Percentiles rank a stretch among this genome's conserved stretches.
phyloP scores from a whole-genome alignment of 1,284 basidiomycete genomes.

The Apiotrichum akiyoshidainum region DNA sequence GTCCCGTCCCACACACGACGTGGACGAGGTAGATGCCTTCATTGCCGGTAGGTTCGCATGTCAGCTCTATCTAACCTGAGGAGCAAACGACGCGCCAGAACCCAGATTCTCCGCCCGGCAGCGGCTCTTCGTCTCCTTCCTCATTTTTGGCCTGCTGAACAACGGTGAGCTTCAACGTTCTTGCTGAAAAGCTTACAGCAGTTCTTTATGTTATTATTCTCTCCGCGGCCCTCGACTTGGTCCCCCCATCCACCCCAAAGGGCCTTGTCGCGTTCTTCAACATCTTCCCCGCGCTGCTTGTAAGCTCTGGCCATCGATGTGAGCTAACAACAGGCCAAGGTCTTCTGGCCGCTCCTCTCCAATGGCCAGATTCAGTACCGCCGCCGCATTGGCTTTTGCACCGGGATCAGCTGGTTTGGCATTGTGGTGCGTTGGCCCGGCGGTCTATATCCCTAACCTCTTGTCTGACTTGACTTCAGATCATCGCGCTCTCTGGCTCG shows the following conservation, averaged over 20 bases:
- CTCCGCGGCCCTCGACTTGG: constrained; percentile 89
- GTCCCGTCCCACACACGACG: background rate
- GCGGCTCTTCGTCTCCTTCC: constrained; percentile 42
- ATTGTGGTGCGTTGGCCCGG: constrained; percentile 62
- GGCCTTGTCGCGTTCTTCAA: constrained; percentile 93
- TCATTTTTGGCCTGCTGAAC: constrained; percentile 49
- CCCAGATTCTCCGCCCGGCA: constrained; percentile 4
- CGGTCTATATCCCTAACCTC: background rate
- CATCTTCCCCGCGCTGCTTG: constrained; percentile 69
- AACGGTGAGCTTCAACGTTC: constrained; percentile 32
- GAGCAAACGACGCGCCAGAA: background rate
- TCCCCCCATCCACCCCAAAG: constrained; percentile 77
- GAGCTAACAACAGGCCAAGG: constrained; percentile 60
- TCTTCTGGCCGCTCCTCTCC: constrained; percentile 87
- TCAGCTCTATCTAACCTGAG: background rate
- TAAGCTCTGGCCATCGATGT: constrained; percentile 16
- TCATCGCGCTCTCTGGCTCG: constrained; percentile 71
- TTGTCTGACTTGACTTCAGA: constrained; percentile 52
- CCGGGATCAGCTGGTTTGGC: constrained; percentile 66
- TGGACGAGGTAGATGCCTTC: constrained; percentile 30
- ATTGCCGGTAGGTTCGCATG: constrained; percentile 21
- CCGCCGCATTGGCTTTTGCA: constrained; percentile 71
- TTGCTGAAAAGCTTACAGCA: constrained; percentile 41
- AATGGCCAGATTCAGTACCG: constrained; percentile 76
- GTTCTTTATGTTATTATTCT: constrained; percentile 94